Evolutionary conservation across 2,329 filamentous ascomycete genomes (phyloP), one percentile per base, ranked within the genome.

Genomic region (Talaromyces sp.): DNA sequence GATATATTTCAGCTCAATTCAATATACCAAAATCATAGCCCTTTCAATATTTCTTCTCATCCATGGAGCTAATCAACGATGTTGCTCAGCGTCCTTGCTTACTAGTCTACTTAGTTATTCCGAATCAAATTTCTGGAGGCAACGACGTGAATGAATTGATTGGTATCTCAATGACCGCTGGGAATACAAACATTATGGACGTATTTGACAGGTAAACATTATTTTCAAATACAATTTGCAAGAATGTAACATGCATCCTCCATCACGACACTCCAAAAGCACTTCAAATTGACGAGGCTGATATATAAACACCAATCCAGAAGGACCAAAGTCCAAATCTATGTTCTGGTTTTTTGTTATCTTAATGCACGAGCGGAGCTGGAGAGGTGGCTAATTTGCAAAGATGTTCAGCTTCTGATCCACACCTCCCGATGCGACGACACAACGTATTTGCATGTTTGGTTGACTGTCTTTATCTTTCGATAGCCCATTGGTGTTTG

Each of bases 351-450:
- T 27, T 19, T 59, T 59, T 19, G 24, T 19, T 45, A 16, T 31
- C 14, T 43, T 22, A 8, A n/a, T 13, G n/a, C 35, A 24, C 6
- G 9, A 59, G 10, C n/a, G 24, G n/a, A 13, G 3, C 14, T 43
- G 37, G 22, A 7, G 16, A 19, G 8, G 22, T 7, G 19, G 27
- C 13, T 65, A 65, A 52, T 60, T 65, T 47, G 91, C 91, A 80
- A 94, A 96, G 62, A 96, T 87, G 71, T 90, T 85, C 68, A 96
- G 86, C 69, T 88, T 91, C 73, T 88, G 81, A 80, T 96, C 92
- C 65, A 96, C 91, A 74, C 92, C 91, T 41, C 91, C 92, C 2
- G 92, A 96, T 9, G 92, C 93, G 71, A 97, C 89, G 19, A 96
- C 89, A 74, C 92, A 96, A 68, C 91, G 85, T 68, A 96, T 92